A percentile compares a stretch with the other conserved stretches of the same genome.
Evolutionary conservation across 495 filamentous ascomycete genomes (phyloP).

Genomic region (Xylaria longipes): DNA sequence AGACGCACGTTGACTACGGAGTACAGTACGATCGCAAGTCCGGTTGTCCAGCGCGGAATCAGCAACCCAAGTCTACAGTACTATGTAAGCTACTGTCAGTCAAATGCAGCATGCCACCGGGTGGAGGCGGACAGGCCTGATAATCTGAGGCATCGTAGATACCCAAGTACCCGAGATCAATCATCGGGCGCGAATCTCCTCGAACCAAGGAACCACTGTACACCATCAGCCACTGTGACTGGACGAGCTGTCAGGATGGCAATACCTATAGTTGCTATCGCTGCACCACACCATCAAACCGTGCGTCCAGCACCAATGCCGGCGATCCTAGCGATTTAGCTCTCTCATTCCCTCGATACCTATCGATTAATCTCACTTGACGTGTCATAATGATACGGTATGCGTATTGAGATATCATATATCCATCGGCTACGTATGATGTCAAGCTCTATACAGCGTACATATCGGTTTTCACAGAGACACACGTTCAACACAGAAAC

Average conservation of each 20-base stretch:
- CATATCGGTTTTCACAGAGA: no score
- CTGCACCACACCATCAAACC: slow-evolving; percentile 15
- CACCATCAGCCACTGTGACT: slow-evolving; percentile 11
- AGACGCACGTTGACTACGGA: slow-evolving; percentile 28
- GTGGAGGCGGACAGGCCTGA: slow-evolving; percentile 4
- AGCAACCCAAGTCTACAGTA: neutral
- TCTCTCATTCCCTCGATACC: neutral
- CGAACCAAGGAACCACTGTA: neutral
- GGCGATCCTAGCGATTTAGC: neutral
- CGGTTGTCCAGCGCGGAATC: neutral
- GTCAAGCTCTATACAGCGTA: neutral
- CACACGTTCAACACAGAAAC: neutral
- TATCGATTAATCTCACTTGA: slow-evolving; percentile 15
- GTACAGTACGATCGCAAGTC: neutral
- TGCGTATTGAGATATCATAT: neutral
- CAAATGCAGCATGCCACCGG: neutral
- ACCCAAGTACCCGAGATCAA: slow-evolving; percentile 12
- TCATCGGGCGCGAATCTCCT: slow-evolving; percentile 14
- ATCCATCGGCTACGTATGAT: neutral
- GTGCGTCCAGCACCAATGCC: neutral
- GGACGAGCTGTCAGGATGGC: slow-evolving; percentile 12
- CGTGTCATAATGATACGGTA: slow-evolving; percentile 19
- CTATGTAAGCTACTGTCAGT: neutral
- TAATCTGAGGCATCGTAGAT: slow-evolving; percentile 11
- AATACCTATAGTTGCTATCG: slow-evolving; percentile 6